Evolutionary conservation across 192 early-diverging fungal species (phyloP).

Genomic region (Helicostylum pulchrum): DNA sequence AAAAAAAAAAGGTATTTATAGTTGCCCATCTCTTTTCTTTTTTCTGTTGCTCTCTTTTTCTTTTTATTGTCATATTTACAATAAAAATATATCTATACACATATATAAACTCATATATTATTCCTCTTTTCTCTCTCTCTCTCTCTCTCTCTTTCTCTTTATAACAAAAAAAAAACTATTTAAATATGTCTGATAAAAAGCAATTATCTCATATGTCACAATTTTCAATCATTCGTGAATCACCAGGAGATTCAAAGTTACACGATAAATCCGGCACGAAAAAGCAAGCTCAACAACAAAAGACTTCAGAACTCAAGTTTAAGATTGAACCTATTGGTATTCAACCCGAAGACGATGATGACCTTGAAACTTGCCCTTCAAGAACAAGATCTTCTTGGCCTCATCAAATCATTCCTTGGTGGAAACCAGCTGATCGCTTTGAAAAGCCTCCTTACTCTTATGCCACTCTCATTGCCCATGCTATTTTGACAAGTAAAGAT

Average conservation of each 20-base stretch:
- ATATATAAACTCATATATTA: background rate
- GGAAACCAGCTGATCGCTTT: slow-evolving; percentile 19
- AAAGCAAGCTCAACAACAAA: background rate
- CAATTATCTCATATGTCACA: background rate
- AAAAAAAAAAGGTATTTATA: background rate
- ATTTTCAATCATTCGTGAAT: slow-evolving; percentile 12
- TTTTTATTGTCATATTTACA: background rate
- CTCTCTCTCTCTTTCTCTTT: background rate
- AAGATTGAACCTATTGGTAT: slow-evolving; percentile 24
- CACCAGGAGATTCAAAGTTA: background rate
- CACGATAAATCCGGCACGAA: background rate
- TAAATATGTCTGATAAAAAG: background rate
- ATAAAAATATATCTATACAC: no score
- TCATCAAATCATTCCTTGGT: slow-evolving; percentile 23
- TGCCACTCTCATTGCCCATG: slow-evolving; percentile 77
- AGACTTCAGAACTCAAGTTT: slow-evolving; percentile 13
- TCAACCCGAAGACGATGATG: slow-evolving; percentile 22
- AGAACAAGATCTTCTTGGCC: slow-evolving; percentile 16
- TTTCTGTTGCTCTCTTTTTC: background rate
- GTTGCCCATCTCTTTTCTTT: background rate
- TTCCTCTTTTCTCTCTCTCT: background rate
- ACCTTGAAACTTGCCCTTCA: slow-evolving; percentile 19
- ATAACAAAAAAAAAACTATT: background rate
- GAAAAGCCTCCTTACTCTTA: slow-evolving; percentile 76
- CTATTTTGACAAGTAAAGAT: slow-evolving; percentile 59